phyloP scores from a whole-genome alignment of 352 stramenopile genomes.

The Phytophthora parvispora region DNA sequence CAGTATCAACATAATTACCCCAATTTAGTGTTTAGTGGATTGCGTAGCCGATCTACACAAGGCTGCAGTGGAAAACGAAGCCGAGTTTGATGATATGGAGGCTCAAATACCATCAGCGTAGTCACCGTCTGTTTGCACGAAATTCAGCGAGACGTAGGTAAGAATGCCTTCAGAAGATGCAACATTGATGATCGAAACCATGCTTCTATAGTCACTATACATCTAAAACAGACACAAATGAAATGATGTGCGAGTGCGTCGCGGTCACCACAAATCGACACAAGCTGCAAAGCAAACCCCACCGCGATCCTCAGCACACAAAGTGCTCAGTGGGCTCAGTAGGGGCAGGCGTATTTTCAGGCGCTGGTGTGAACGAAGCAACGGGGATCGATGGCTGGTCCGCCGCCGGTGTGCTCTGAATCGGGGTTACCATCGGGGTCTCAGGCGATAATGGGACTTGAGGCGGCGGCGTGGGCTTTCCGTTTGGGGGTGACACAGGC shows the following conservation, averaged over 20 bases:
- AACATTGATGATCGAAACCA: background rate
- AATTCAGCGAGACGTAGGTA: too few relatives aligned
- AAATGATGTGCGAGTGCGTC: background rate
- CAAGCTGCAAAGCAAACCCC: background rate
- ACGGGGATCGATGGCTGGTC: background rate
- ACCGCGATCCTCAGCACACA: background rate
- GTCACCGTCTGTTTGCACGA: too few relatives aligned
- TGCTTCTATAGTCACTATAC: background rate
- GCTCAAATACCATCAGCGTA: too few relatives aligned
- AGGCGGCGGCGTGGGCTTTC: background rate
- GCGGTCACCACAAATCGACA: background rate
- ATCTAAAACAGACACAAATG: conserved; percentile 5
- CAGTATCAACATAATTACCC: too few relatives aligned
- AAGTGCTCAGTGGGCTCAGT: conserved; percentile 4
- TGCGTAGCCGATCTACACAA: too few relatives aligned
- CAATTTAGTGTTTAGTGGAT: too few relatives aligned
- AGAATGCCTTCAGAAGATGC: too few relatives aligned
- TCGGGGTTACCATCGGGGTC: background rate
- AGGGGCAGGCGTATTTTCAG: background rate
- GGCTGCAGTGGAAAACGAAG: too few relatives aligned
- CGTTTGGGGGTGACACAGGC: background rate
- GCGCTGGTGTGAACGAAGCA: background rate
- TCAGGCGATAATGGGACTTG: background rate
- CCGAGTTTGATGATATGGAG: too few relatives aligned
- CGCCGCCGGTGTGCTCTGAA: background rate